These are phyloP conservation scores for Tolypocladium amazonense DNA, from an alignment of 2,329 filamentous ascomycete species.

Conservation along the genomic window DNA sequence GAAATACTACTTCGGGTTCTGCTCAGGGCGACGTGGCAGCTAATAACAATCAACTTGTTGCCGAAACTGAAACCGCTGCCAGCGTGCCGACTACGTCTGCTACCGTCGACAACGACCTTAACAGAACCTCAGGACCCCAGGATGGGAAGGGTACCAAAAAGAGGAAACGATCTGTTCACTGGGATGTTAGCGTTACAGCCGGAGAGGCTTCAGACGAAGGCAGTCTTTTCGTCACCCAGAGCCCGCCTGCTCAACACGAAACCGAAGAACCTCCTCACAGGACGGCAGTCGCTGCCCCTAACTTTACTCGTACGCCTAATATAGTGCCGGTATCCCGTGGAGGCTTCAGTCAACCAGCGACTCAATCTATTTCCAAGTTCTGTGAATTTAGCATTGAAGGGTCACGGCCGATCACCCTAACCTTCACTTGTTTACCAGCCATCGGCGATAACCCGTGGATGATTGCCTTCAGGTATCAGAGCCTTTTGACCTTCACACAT, in stretches of 20 bases:
- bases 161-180: constrained; percentile 1
- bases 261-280: neutral
- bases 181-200: neutral
- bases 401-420: constrained; percentile 1
- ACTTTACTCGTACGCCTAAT: neutral
- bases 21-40: neutral
- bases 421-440: constrained; percentile 8
- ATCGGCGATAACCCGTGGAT: constrained; percentile 13
- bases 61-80: neutral
- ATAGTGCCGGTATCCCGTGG: neutral
- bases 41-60: neutral
- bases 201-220: neutral
- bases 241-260: neutral
- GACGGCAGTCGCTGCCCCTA: neutral
- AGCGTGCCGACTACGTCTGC: neutral
- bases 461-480: constrained; percentile 10
- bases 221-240: neutral
- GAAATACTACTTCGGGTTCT: neutral
- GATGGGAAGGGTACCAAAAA: neutral
- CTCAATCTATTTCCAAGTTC: constrained; percentile 1
- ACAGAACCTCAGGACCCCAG: neutral
- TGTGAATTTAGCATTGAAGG: constrained; percentile 6
- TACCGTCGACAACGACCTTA: no score
- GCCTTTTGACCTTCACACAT: constrained; percentile 21
- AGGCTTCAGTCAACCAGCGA: neutral